phyloP scores from a whole-genome alignment of 1,139 yeast genomes.

The Saccharomycopsis hybrid region DNA sequence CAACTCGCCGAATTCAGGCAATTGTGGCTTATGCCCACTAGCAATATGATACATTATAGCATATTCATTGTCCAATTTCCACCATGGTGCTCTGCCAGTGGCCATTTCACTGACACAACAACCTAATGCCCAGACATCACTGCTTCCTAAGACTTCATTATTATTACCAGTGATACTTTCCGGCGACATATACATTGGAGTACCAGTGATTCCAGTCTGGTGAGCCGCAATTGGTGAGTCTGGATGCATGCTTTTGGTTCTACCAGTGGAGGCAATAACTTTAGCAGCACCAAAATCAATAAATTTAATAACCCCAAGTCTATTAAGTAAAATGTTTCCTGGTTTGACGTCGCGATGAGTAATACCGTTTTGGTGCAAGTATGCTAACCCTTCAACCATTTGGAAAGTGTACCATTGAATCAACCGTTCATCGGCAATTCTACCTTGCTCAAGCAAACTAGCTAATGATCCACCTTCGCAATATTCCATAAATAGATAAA shows the following conservation, averaged over 20 bases:
- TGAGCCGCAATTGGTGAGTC: slow-evolving; percentile 18
- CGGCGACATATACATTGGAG: slow-evolving; percentile 99
- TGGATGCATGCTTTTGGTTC: slow-evolving; percentile 28
- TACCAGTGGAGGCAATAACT: slow-evolving; percentile 71
- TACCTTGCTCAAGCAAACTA: slow-evolving; percentile 74
- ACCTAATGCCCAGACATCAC: slow-evolving; percentile 81
- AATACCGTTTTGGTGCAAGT: slow-evolving; percentile 91
- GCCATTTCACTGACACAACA: slow-evolving; percentile 81
- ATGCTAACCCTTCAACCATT: slow-evolving; percentile 92
- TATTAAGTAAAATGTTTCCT: slow-evolving; percentile 84
- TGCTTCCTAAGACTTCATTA: slow-evolving; percentile 61
- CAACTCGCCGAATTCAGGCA: slow-evolving; percentile 75
- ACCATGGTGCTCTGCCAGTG: slow-evolving; percentile 82
- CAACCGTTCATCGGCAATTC: slow-evolving; percentile 93
- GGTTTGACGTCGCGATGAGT: slow-evolving; percentile 97
- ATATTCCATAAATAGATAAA: slow-evolving; percentile 93
- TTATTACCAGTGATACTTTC: slow-evolving; percentile 83
- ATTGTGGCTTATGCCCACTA: slow-evolving; percentile 84
- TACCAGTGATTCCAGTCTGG: slow-evolving; percentile 63
- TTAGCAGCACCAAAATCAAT: slow-evolving; percentile 98
- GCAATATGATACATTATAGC: slow-evolving; percentile 98
- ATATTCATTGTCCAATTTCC: slow-evolving; percentile 93
- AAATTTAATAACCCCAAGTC: slow-evolving; percentile 87
- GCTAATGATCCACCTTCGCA: slow-evolving; percentile 96
- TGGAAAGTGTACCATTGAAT: slow-evolving; percentile 87